A percentile compares a stretch with the other conserved stretches of the same genome.
Conservation (phyloP, 345 rosid genomes). For the Excoecaria cochinchinensis region DNA sequence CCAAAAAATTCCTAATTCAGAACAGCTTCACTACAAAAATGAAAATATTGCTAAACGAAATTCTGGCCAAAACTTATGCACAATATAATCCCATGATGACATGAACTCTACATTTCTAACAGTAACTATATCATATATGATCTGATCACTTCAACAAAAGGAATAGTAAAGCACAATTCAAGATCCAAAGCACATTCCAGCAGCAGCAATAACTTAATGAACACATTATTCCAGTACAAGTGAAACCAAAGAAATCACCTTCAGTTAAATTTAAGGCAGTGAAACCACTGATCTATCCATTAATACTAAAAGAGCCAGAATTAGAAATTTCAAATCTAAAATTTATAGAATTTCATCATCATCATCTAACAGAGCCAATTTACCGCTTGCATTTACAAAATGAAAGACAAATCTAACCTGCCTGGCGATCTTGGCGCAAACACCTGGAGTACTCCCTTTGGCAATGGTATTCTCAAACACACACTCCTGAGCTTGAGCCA, state of each 20-base stretch:
- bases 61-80: not conserved
- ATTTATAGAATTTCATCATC: not conserved
- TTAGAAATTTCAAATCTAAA: not conserved
- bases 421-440: slow-evolving; percentile 84
- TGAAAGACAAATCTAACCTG: slow-evolving; percentile 53
- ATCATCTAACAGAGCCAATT: not conserved
- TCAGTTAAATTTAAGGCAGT: not conserved
- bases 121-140: not conserved
- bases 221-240: slow-evolving; percentile 2
- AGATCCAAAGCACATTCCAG: not conserved
- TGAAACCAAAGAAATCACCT: not conserved
- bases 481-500: slow-evolving; percentile 97
- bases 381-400: not conserved
- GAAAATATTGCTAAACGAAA: not conserved
- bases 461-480: slow-evolving; percentile 95
- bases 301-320: not conserved
- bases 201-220: slow-evolving; percentile 7
- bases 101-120: not conserved
- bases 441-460: slow-evolving; percentile 96
- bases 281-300: not conserved
- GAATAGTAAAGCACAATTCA: not conserved
- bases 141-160: not conserved
- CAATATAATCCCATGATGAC: not conserved
- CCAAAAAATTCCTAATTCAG: not conserved
- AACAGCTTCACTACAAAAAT: not conserved